phyloP scores from a whole-genome alignment of 345 rosid genomes.

The Cardamine resedifolia region DNA sequence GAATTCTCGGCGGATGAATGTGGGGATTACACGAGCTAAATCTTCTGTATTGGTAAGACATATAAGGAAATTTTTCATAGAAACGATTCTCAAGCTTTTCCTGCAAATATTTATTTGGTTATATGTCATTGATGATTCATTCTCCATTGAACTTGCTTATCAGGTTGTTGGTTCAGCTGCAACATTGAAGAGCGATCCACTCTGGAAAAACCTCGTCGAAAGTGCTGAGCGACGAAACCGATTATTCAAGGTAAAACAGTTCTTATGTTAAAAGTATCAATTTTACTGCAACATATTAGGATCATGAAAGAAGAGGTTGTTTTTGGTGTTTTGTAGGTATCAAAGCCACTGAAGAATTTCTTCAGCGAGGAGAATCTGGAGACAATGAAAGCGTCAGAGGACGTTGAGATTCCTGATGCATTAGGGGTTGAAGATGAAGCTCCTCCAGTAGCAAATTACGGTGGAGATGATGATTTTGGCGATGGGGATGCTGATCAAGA shows the following conservation, averaged over 20 bases:
- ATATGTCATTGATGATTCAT: background rate
- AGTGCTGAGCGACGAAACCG: constrained; percentile 67
- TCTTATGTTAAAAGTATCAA: background rate
- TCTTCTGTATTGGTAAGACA: constrained; percentile 79
- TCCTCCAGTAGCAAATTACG: constrained; percentile 17
- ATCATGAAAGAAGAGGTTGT: background rate
- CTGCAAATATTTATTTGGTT: background rate
- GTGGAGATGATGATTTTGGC: constrained; percentile 50
- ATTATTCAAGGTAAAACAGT: constrained; percentile 56
- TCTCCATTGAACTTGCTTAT: constrained; percentile 20
- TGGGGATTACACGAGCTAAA: constrained; percentile 91
- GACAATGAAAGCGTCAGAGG: constrained; percentile 41
- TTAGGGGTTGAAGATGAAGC: constrained; percentile 27
- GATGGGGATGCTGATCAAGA: constrained; percentile 48
- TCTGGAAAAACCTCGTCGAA: constrained; percentile 74
- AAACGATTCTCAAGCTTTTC: background rate
- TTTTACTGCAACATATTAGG: background rate
- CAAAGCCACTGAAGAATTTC: constrained; percentile 66
- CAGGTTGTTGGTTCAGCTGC: constrained; percentile 93
- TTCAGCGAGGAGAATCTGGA: constrained; percentile 64
- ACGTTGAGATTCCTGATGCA: constrained; percentile 34
- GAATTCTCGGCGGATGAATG: constrained; percentile 91
- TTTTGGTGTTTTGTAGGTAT: constrained; percentile 50
- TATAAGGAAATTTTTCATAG: background rate
- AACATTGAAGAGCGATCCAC: constrained; percentile 67